These are phyloP conservation scores for Parathielavia appendiculata DNA, from an alignment of 495 filamentous ascomycete species.

Conservation along the genomic window DNA sequence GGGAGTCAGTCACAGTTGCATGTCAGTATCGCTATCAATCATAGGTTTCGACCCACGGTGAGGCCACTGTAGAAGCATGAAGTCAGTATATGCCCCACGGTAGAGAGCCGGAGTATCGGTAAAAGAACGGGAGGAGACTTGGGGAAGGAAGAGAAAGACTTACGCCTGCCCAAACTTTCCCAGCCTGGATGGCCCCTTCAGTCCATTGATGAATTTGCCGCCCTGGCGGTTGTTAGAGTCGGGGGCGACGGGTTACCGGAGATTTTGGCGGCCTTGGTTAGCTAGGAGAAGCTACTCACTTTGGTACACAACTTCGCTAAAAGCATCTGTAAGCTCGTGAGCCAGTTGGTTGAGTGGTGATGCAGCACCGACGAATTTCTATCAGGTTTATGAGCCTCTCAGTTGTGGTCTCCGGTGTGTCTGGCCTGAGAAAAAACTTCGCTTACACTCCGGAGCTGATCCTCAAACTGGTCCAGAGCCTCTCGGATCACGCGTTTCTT, in stretches of 20 bases:
- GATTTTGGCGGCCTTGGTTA: too few species aligned
- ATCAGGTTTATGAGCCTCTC: neutral
- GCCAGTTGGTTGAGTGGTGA: neutral
- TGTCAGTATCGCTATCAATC: too few species aligned
- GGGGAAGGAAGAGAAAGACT: neutral
- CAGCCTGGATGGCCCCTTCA: constrained; percentile 5
- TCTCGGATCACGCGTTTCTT: constrained; percentile 23
- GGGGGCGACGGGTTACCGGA: neutral
- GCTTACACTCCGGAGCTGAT: constrained; percentile 17
- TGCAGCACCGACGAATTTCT: neutral
- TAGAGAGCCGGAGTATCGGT: neutral
- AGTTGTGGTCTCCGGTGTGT: neutral
- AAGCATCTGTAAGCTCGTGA: neutral
- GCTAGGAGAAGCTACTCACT: constrained; percentile 3
- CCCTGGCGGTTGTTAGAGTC: neutral
- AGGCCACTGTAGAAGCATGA: constrained; percentile 17
- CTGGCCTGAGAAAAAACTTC: neutral
- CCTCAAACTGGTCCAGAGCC: constrained; percentile 11
- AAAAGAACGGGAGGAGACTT: too few species aligned
- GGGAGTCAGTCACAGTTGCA: neutral
- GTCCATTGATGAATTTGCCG: constrained; percentile 9
- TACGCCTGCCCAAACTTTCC: constrained; percentile 8
- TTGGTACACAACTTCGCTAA: constrained; percentile 12
- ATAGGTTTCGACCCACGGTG: constrained; percentile 14
- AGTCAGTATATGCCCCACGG: neutral